These are phyloP conservation scores for Claviceps quebecensis DNA, from an alignment of 2,329 filamentous ascomycete genomes.

Conservation along the genomic window DNA sequence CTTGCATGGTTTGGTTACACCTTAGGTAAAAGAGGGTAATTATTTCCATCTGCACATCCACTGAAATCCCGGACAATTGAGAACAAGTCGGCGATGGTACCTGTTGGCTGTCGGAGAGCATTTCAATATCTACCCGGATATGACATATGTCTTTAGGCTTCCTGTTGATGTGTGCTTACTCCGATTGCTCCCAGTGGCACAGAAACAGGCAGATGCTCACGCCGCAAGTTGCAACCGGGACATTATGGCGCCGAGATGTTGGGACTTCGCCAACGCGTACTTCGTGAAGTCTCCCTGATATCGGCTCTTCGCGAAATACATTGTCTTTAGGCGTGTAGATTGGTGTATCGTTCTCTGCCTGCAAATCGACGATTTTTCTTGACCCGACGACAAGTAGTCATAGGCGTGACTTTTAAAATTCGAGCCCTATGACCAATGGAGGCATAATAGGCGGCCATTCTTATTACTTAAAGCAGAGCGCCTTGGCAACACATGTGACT, in stretches of 20 bases:
- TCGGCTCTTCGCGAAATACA: no score
- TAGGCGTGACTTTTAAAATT: constrained; percentile 23
- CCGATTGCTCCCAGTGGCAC: constrained; percentile 32
- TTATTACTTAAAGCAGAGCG: constrained; percentile 27
- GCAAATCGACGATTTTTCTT: no score
- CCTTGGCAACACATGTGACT: constrained; percentile 41
- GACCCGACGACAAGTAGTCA: no score
- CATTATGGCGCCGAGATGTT: no score
- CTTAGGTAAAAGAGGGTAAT: constrained; percentile 9
- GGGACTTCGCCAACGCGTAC: no score
- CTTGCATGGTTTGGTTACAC: constrained; percentile 15
- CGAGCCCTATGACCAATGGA: constrained; percentile 29
- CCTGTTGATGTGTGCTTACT: constrained; percentile 30
- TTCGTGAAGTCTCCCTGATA: no score
- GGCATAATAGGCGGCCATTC: constrained; percentile 29
- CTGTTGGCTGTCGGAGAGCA: constrained; percentile 32
- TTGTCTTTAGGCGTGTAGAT: no score
- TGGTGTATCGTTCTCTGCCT: no score
- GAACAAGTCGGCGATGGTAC: constrained; percentile 27
- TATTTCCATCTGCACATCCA: constrained; percentile 7
- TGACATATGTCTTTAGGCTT: constrained; percentile 30
- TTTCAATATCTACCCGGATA: constrained; percentile 39
- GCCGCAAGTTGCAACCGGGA: background rate
- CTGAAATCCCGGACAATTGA: constrained; percentile 18
- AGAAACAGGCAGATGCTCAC: constrained; percentile 26